Evolutionary conservation across 306 rosid species (phyloP).

Genomic region (Medicago arabica): DNA sequence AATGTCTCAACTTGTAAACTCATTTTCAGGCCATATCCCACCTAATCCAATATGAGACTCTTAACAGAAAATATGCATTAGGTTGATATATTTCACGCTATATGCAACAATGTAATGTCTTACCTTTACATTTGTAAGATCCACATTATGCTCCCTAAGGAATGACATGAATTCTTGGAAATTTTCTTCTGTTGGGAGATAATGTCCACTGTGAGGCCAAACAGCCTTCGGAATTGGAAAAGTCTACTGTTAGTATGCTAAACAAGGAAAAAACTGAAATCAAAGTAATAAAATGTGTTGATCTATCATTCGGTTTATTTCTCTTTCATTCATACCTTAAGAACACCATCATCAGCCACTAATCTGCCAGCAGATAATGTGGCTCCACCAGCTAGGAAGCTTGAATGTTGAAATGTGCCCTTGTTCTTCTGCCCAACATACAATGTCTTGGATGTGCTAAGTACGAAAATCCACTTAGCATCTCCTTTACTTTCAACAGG

Average conservation of each 20-base stretch:
- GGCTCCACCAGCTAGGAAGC: slow-evolving; percentile 94
- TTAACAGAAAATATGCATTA: slow-evolving; percentile 8
- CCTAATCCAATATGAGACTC: too few relatives aligned
- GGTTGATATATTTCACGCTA: slow-evolving; percentile 13
- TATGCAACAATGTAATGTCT: slow-evolving; percentile 8
- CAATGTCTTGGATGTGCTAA: slow-evolving; percentile 75
- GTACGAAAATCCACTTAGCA: slow-evolving; percentile 84
- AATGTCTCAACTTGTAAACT: too few relatives aligned
- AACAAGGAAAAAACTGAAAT: background rate
- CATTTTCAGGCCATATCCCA: too few relatives aligned
- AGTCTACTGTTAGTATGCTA: slow-evolving; percentile 29
- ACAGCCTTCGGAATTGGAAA: slow-evolving; percentile 58
- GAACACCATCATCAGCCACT: slow-evolving; percentile 66
- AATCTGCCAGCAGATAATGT: slow-evolving; percentile 89
- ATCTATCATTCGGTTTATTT: background rate
- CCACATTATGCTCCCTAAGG: slow-evolving; percentile 65
- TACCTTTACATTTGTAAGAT: slow-evolving; percentile 81
- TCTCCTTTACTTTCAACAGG: slow-evolving; percentile 62
- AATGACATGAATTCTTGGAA: slow-evolving; percentile 69
- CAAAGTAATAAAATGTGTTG: slow-evolving; percentile 12
- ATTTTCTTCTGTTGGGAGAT: slow-evolving; percentile 87
- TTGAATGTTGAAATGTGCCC: slow-evolving; percentile 95
- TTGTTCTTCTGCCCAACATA: slow-evolving; percentile 76
- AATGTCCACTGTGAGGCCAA: slow-evolving; percentile 98
- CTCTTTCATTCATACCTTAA: slow-evolving; percentile 61